Evolutionary conservation across 2,329 filamentous ascomycete species (phyloP), one percentile per base, ranked within the genome.

Genomic region (Hirsutella rhossiliensis): DNA sequence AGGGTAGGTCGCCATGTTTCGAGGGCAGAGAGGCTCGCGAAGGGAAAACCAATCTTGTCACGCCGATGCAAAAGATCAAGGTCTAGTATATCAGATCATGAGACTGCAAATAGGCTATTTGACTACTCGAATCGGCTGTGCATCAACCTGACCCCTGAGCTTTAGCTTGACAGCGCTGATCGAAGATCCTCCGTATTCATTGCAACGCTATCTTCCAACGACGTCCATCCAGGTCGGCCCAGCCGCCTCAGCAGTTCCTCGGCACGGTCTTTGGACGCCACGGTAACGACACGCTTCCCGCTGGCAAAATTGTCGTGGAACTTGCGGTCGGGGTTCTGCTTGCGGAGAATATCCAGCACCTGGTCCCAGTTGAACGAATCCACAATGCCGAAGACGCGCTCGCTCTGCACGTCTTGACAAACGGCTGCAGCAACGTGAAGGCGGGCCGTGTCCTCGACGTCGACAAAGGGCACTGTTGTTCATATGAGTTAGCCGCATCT

Each of bases 381-480:
- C 0, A 69, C 72, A 43, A 72, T 75, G 1, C 61, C 76, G 51
- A 78, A 76, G 9, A 81, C 54, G 1, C 77, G 67, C 51, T 79
- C 67, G 0, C 63, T 62, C 2, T 57, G 47, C 0, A 77, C 63
- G 1, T 63, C 59, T 0, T 63, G 59, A 19, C 73, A 59, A 0
- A 76, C 59, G 8, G 73, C 57, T 0, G 69, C 75, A 3, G 71
- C 68, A 3, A 78, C 61, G 36, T 79, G 75, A 0, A 80, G 54
- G 0, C 67, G 59, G 0, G 72, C 75, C 4, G 53, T 53, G 42
- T 79, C 74, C 11, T 68, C 57, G 0, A 72, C 65, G 49, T 74
- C 61, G 20, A 74, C 57, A 51, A 57, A 66, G 54, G 67, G 62
- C 54, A 62, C 67, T 75, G 28, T 29, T 4, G n/a, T 37, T n/a